Evolutionary conservation across 805 yeast species (phyloP).

Genomic region (Kodamaea kaohsiungensis): DNA sequence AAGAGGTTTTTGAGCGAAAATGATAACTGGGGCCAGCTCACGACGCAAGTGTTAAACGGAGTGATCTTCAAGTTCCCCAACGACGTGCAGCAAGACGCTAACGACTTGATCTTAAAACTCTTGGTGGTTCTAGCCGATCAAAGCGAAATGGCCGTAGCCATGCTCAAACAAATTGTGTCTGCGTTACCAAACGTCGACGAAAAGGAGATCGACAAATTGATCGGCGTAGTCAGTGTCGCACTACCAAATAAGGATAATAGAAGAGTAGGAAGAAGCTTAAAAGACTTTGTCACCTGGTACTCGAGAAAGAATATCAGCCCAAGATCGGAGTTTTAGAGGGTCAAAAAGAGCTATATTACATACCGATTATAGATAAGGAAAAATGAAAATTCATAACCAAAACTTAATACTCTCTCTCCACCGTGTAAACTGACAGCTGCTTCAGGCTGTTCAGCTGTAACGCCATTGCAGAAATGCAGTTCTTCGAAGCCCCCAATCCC

Average conservation of each 20-base stretch:
- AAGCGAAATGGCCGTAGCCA: constrained; percentile 37
- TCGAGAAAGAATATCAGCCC: constrained; percentile 65
- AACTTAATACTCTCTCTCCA: too few species aligned
- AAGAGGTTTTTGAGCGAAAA: constrained; percentile 42
- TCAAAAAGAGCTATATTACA: background rate
- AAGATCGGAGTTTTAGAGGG: constrained; percentile 20
- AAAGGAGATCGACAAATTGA: constrained; percentile 66
- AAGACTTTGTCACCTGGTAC: constrained; percentile 84
- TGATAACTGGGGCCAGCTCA: constrained; percentile 57
- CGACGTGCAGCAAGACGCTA: constrained; percentile 72
- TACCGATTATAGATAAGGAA: background rate
- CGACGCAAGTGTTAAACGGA: constrained; percentile 59
- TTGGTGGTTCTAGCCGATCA: constrained; percentile 47
- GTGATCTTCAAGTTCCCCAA: constrained; percentile 68
- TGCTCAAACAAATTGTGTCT: constrained; percentile 52
- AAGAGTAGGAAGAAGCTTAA: constrained; percentile 67
- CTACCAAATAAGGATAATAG: constrained; percentile 69
- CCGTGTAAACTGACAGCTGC: too few species aligned
- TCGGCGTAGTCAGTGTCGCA: constrained; percentile 57
- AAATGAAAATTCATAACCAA: background rate
- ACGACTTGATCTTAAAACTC: constrained; percentile 67
- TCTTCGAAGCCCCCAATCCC: too few species aligned
- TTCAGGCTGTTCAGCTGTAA: too few species aligned
- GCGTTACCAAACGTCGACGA: constrained; percentile 65
- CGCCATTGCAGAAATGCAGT: too few species aligned